Evolutionary conservation across 129 eudicot species (phyloP).

Genomic region (Pulicaria dysenterica): DNA sequence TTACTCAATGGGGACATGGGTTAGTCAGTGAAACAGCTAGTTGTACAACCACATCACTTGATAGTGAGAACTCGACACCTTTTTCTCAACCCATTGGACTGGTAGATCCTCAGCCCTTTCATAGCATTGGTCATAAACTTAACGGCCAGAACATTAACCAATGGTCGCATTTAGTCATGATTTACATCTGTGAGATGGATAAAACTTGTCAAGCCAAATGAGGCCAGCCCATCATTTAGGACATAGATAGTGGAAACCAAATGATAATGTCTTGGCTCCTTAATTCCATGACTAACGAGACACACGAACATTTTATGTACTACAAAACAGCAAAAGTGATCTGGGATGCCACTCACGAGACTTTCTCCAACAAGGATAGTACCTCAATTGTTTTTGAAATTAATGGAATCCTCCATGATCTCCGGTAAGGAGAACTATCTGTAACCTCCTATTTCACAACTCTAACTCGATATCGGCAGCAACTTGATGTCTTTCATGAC

Average conservation of each 20-base stretch:
- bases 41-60: neutral
- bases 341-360: constrained; percentile 5
- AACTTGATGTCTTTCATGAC: no score
- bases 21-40: neutral
- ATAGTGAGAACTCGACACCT: neutral
- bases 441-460: no score
- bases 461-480: no score
- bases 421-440: neutral
- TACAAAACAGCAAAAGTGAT: neutral
- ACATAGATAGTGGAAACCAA: constrained; percentile 8
- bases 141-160: neutral
- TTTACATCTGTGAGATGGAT: neutral
- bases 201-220: neutral
- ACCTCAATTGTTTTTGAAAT: neutral
- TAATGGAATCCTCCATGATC: neutral
- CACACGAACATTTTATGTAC: neutral
- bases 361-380: constrained; percentile 14
- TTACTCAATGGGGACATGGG: no score
- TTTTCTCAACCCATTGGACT: neutral
- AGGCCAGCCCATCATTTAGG: neutral
- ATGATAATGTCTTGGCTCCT: constrained; percentile 18
- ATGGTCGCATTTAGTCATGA: neutral
- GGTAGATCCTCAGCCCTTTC: neutral
- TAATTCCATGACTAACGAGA: constrained; percentile 2
- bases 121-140: neutral